Percentiles rank a stretch among this genome's conserved stretches.
Evolutionary conservation across 768 basidiomycete genomes (phyloP).

Genomic region (Leucosporidium creatinivorum): DNA sequence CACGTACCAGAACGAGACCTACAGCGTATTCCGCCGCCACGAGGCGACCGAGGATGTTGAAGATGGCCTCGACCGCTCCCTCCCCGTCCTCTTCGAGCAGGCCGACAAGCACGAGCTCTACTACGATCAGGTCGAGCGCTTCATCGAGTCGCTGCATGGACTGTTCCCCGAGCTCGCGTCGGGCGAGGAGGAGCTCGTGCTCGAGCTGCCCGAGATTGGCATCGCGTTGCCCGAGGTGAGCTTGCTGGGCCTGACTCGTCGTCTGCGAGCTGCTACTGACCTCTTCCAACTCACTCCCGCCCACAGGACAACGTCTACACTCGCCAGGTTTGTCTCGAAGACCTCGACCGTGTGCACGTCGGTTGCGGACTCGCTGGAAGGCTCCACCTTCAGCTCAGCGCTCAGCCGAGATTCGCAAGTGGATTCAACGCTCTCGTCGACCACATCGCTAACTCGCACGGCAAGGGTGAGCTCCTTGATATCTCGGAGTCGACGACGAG

Average conservation of each 20-base stretch:
- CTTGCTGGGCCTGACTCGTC: neutral
- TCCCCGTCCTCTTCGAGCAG: slow-evolving; percentile 15
- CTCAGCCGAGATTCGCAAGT: slow-evolving; percentile 22
- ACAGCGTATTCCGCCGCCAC: slow-evolving; percentile 16
- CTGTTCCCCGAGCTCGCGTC: slow-evolving; percentile 19
- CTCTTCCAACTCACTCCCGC: neutral
- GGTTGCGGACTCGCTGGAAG: slow-evolving; percentile 34
- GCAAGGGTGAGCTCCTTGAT: neutral
- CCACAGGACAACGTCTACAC: slow-evolving; percentile 35
- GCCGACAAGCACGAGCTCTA: slow-evolving; percentile 27
- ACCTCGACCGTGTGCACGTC: slow-evolving; percentile 35
- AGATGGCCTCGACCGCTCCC: neutral
- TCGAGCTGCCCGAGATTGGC: slow-evolving; percentile 34
- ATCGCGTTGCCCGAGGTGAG: slow-evolving; percentile 35
- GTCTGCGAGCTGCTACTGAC: neutral
- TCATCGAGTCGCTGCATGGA: slow-evolving; percentile 28
- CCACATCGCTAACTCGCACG: slow-evolving; percentile 23
- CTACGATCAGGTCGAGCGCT: slow-evolving; percentile 22
- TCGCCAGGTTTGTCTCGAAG: slow-evolving; percentile 29
- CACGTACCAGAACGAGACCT: slow-evolving; percentile 8
- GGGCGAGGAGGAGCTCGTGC: slow-evolving; percentile 32
- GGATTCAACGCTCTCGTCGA: slow-evolving; percentile 32
- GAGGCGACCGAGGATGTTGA: neutral
- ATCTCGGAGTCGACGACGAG: no score
- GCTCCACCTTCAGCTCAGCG: slow-evolving; percentile 20